Evolutionary conservation across 2,329 filamentous ascomycete species (phyloP).

Genomic region (Pleomassaria siparia): DNA sequence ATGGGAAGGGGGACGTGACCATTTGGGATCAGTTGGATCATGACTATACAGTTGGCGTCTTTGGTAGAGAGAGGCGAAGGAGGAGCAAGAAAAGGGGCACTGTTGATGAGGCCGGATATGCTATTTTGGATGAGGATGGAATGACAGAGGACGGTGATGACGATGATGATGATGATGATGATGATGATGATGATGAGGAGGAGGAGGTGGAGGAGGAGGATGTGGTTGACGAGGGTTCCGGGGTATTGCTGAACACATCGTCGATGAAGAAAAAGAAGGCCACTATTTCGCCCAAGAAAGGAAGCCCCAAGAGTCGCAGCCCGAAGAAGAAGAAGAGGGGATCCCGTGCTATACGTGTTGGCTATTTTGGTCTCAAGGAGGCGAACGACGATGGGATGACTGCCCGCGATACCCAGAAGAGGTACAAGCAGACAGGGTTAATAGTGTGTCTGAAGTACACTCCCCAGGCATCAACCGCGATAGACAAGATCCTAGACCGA

Average conservation of each 20-base stretch:
- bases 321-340: too few species aligned
- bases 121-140: neutral
- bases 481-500: too few species aligned
- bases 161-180: neutral
- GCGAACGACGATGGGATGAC: neutral
- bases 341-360: neutral
- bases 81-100: too few species aligned
- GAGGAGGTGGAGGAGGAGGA: neutral
- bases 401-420: neutral
- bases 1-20: slow-evolving; percentile 8
- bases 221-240: too few species aligned
- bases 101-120: too few species aligned
- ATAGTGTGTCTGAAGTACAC: neutral
- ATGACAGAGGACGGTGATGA: neutral
- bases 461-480: neutral
- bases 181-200: neutral
- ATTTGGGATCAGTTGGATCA: slow-evolving; percentile 18
- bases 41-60: slow-evolving; percentile 5
- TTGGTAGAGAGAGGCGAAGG: neutral
- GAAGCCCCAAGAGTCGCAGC: too few species aligned
- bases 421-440: slow-evolving; percentile 1
- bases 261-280: too few species aligned
- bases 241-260: too few species aligned
- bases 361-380: neutral
- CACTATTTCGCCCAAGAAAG: neutral